These are phyloP conservation scores for Pythium oligandrum DNA, from an alignment of 352 stramenopile species.

Conservation along the genomic window DNA sequence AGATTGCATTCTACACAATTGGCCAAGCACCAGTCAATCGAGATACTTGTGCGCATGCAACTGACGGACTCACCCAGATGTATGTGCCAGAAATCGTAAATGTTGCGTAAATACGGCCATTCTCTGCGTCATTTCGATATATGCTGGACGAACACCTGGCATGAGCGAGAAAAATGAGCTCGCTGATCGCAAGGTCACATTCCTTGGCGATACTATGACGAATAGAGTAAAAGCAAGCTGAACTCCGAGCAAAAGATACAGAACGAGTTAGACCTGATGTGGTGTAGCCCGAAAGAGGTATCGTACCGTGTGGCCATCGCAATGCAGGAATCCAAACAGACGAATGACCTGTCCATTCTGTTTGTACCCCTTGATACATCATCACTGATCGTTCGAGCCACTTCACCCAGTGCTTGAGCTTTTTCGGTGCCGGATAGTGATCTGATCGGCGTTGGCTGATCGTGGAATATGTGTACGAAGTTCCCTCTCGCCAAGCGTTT, in stretches of 20 bases:
- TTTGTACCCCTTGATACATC: constrained; percentile 7
- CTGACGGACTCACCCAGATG: constrained; percentile 32
- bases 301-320: constrained; percentile 37
- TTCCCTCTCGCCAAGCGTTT: neutral
- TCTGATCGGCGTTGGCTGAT: too few relatives aligned
- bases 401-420: constrained; percentile 6
- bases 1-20: constrained; percentile 30
- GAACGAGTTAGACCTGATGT: neutral
- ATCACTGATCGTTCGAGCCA: constrained; percentile 11
- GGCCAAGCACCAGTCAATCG: neutral
- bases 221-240: constrained; percentile 36
- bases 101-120: constrained; percentile 12
- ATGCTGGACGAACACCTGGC: too few relatives aligned
- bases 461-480: too few relatives aligned
- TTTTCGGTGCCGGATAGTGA: constrained; percentile 2
- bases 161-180: too few relatives aligned
- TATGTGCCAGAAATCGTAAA: constrained; percentile 33
- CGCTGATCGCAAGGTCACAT: neutral
- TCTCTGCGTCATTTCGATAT: neutral
- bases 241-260: neutral
- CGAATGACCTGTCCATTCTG: neutral
- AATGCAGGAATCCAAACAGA: constrained; percentile 35
- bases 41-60: too few relatives aligned
- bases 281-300: too few relatives aligned
- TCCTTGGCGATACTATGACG: constrained; percentile 23